These are phyloP conservation scores for Solanum aculeatissimum DNA, from an alignment of 305 asterid species.

Conservation along the genomic window DNA sequence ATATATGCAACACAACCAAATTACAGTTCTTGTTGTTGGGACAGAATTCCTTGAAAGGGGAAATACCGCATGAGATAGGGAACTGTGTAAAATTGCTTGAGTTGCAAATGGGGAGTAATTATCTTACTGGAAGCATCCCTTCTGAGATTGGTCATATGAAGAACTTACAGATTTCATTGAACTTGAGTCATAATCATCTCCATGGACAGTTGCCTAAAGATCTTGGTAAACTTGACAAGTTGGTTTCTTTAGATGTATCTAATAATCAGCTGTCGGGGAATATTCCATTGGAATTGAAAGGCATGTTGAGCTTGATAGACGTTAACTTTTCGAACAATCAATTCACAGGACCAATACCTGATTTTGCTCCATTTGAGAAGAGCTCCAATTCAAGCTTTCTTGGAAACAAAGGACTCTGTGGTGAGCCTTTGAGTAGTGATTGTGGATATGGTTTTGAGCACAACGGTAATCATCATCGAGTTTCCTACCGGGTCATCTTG, in stretches of 20 bases:
- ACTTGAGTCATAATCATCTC: slow-evolving; percentile 75
- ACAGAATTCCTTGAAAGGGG: slow-evolving; percentile 55
- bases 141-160: slow-evolving; percentile 71
- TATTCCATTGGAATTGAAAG: slow-evolving; percentile 54
- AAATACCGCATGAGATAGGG: slow-evolving; percentile 78
- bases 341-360: slow-evolving; percentile 64
- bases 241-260: slow-evolving; percentile 79
- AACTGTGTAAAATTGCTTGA: slow-evolving; percentile 76
- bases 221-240: slow-evolving; percentile 71
- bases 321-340: slow-evolving; percentile 77
- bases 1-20: slow-evolving; percentile 58
- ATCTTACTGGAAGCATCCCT: slow-evolving; percentile 66
- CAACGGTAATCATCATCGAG: slow-evolving; percentile 49
- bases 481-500: slow-evolving; percentile 65
- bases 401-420: slow-evolving; percentile 85
- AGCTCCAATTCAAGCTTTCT: slow-evolving; percentile 67
- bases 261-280: slow-evolving; percentile 61
- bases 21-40: slow-evolving; percentile 63
- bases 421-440: slow-evolving; percentile 50
- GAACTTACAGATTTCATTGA: slow-evolving; percentile 79
- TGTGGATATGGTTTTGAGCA: slow-evolving; percentile 38
- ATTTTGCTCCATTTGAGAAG: slow-evolving; percentile 71
- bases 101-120: slow-evolving; percentile 59
- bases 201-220: slow-evolving; percentile 73
- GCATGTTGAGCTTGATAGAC: slow-evolving; percentile 86